A percentile compares a stretch with the other conserved stretches of the same genome.
phyloP scores from a whole-genome alignment of 2,329 filamentous ascomycete species.

The Colletotrichum cuscutae region DNA sequence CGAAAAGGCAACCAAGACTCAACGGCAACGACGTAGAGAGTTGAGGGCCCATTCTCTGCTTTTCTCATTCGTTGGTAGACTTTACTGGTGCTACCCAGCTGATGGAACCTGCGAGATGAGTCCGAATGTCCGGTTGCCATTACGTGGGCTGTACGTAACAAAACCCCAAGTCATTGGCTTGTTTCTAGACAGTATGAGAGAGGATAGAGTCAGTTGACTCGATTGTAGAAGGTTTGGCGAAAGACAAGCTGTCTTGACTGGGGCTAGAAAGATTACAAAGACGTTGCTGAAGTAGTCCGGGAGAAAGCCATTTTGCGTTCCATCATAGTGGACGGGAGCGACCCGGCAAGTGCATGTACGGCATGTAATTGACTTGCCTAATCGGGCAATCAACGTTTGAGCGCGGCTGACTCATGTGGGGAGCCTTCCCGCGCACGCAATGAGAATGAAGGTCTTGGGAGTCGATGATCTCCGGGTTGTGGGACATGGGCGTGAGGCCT shows the following conservation, averaged over 20 bases:
- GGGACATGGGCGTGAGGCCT: neutral
- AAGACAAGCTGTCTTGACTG: neutral
- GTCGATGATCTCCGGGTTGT: neutral
- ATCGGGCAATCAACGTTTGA: neutral
- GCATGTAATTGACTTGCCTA: constrained; percentile 1
- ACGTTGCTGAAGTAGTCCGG: neutral
- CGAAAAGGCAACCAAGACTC: constrained; percentile 26
- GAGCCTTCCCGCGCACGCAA: neutral
- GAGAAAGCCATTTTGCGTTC: neutral
- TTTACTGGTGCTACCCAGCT: neutral
- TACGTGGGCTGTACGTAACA: constrained; percentile 24
- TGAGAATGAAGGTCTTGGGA: neutral
- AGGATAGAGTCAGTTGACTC: neutral
- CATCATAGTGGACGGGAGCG: neutral
- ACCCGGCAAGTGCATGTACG: constrained; percentile 6
- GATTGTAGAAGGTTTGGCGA: neutral
- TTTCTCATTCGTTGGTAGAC: neutral
- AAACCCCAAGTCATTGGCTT: neutral
- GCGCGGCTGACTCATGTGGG: neutral
- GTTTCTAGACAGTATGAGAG: neutral
- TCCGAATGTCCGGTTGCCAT: neutral
- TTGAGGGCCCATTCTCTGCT: neutral
- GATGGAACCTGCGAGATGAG: neutral
- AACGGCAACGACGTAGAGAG: neutral
- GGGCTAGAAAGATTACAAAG: neutral